These are phyloP conservation scores for Forsythia suspensa DNA, from an alignment of 257 asterid genomes.

Conservation along the genomic window DNA sequence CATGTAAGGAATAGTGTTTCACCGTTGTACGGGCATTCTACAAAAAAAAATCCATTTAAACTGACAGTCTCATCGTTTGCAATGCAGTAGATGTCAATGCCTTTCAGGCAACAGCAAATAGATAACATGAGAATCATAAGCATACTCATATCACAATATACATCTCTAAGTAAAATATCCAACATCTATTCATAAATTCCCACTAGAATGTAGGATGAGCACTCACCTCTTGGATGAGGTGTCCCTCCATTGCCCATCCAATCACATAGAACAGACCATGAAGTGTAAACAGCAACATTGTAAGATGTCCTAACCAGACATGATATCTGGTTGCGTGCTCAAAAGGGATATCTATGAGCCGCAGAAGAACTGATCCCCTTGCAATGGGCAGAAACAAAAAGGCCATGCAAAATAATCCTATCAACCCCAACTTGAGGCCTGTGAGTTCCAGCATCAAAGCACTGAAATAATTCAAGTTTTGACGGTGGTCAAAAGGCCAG, in stretches of 20 bases:
- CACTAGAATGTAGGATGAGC: neutral
- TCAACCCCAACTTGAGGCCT: constrained; percentile 66
- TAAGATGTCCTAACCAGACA: constrained; percentile 93
- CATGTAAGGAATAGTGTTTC: neutral
- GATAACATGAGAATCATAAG: neutral
- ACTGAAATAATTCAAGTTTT: constrained; percentile 35
- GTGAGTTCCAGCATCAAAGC: constrained; percentile 52
- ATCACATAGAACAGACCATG: constrained; percentile 66
- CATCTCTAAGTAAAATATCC: neutral
- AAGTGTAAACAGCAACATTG: constrained; percentile 73
- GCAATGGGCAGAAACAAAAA: constrained; percentile 70
- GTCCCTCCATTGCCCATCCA: constrained; percentile 61
- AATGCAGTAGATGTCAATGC: neutral
- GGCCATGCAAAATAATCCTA: constrained; percentile 69
- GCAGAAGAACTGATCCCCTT: constrained; percentile 80
- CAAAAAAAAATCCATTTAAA: neutral
- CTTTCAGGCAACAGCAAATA: neutral
- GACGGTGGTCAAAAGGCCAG: constrained; percentile 4
- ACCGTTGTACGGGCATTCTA: neutral
- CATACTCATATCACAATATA: neutral
- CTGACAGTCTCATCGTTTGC: neutral
- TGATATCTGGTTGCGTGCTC: constrained; percentile 89
- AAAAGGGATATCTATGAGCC: constrained; percentile 73
- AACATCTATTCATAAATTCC: neutral
- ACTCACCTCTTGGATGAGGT: constrained; percentile 50